Base-by-base conservation (phyloP, 1,284 basidiomycete species). In the Leccinum olivaceoglutinosum region DNA sequence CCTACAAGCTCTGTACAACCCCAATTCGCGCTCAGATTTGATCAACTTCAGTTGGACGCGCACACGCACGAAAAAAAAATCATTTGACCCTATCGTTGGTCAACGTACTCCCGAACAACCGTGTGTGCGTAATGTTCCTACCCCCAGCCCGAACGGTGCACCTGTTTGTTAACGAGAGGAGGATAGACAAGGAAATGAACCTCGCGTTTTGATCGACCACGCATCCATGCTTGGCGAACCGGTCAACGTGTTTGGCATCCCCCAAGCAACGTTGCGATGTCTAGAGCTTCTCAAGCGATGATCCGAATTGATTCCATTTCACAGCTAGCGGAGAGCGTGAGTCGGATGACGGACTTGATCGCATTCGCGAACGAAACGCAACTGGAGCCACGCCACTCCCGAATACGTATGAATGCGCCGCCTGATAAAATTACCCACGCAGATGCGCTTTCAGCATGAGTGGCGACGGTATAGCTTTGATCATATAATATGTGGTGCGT, bases 241-340 rank as follows among this genome's bases (percentile, higher is more conserved):
- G 8, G 88, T 92, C 61, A 92, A 92, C 69, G 88, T 87, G 39
- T 92, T 92, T 75, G 90, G 90, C 3, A 90, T 92, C 61, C 90
- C 90, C 2, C 90, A 92, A 71, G 89, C 89, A 3, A 90, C 90
- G 18, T 92, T 92, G 90, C 80, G 90, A 64, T 91, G 89, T 80
- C 77, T 92, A 38, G 90, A 92, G 82, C 38, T 51, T 38, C 14
- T 57, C 21, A 51, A 49, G 51, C 29, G 38, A 60, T 32, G 46
- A 65, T 63, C 5, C 12, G 36, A 63, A 65, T 64, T 5, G 51
- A 39, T 41, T 62, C 59, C 46, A 60, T 65, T 59, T 66, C 63
- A 5, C 67, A 89, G 87, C 76, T 90, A 63, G 89, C 89, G 51
- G 90, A 91, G 73, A 90, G 87, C 69, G 87, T 91, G 3, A 82